Conservation (phyloP, 1,139 yeast species). For the Pichia sp. region DNA sequence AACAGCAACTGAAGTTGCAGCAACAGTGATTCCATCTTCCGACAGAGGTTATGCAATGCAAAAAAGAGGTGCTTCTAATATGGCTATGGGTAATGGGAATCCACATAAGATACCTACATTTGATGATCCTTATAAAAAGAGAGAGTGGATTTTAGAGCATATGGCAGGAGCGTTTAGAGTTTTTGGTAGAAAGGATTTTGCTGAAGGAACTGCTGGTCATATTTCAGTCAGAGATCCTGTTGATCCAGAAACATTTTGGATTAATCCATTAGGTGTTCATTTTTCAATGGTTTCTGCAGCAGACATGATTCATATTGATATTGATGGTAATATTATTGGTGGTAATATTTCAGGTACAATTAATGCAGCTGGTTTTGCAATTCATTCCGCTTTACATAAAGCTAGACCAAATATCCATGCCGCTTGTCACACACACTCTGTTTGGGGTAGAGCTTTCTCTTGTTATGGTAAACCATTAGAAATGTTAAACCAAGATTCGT, state of each 20-base stretch:
- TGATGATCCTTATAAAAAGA: conserved; percentile 39
- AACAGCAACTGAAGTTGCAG: conserved; percentile 7
- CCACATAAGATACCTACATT: conserved; percentile 38
- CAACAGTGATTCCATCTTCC: conserved; percentile 18
- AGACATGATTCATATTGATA: conserved; percentile 69
- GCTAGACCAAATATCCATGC: conserved; percentile 76
- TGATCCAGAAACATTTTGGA: conserved; percentile 63
- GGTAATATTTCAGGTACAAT: conserved; percentile 37
- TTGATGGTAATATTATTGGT: conserved; percentile 26
- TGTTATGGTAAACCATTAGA: conserved; percentile 62
- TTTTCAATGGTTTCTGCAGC: conserved; percentile 59
- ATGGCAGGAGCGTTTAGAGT: conserved; percentile 76
- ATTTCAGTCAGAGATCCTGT: conserved; percentile 71
- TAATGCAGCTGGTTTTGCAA: conserved; percentile 72
- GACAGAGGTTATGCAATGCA: conserved; percentile 31
- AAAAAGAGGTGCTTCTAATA: conserved; percentile 37
- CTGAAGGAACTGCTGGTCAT: conserved; percentile 74
- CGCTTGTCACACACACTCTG: conserved; percentile 73
- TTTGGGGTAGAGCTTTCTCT: conserved; percentile 66
- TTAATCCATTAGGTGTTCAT: conserved; percentile 66
- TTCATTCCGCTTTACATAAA: conserved; percentile 66
- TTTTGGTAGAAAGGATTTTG: conserved; percentile 61
- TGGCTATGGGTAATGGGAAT: conserved; percentile 35
- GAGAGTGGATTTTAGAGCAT: conserved; percentile 59
- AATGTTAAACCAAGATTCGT: conserved; percentile 73